Evolutionary conservation across 176 grass and related monocot species (phyloP), one percentile per base, ranked within the genome.

Genomic region (Oryza officinalis): DNA sequence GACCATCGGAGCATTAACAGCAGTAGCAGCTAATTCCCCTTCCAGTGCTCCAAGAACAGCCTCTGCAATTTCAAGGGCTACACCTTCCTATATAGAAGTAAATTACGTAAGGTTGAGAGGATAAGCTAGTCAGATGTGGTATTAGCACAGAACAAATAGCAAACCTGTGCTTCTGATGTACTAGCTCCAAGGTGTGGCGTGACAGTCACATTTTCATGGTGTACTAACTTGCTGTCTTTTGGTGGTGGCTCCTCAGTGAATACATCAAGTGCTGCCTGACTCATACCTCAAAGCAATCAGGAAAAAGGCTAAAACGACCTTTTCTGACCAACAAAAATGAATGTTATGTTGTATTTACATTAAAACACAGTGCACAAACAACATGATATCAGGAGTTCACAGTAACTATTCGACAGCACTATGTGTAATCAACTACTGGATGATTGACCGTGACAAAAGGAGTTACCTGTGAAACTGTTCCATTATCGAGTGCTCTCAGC

Each of bases 1-100:
- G 72, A 99, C 89, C 93, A 94, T 92, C 38, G 96, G 96, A 13
- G 96, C 96, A 84, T 99, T 99, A 81, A 99, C 96, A 35, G 93
- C 82, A 49, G 96, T 90, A 40, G 93, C 87, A 79, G 96, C 87
- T 35, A 99, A 81, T 85, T 99, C 93, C 40, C 96, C 96, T 87
- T 85, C 91, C 46, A 99, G 32, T 33, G 91, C 96, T 67, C 93
- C 93, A 4, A 94, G 82, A 78, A 99, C 91, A 22, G 93, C 93
- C 80, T 99, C 85, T 37, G 93, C 93, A 44, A 99, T 92, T 91
- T 99, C 96, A 75, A 99, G 59, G 22, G 96, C 91, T 79, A 99
- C 93, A 44, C 91, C 91, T 92, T 96, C 93, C 93, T 99, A 70
- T 99, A 70, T 79, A 50, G 45, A 77, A 9, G 6, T 54, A 70